A percentile compares a stretch with the other conserved stretches of the same genome.
Conservation (phyloP, 2,329 filamentous ascomycete genomes). For the Berkeleyomyces rouxiae region DNA sequence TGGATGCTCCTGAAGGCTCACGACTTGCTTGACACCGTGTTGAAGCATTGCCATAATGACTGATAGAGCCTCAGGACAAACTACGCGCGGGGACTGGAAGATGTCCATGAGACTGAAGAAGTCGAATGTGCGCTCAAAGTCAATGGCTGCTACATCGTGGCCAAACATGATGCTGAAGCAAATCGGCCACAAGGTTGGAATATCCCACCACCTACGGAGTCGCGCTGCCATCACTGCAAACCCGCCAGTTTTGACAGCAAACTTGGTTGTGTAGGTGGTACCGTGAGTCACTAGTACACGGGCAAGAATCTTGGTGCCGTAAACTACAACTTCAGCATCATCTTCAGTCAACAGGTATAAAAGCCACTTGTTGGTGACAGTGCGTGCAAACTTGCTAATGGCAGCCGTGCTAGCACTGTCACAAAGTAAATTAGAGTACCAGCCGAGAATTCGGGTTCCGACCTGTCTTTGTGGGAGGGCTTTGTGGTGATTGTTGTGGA, state of each 20-base stretch:
- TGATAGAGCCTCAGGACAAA: slow-evolving; percentile 60
- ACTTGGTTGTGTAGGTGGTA: slow-evolving; percentile 65
- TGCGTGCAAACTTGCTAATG: slow-evolving; percentile 77
- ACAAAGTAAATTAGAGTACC: slow-evolving; percentile 66
- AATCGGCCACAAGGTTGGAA: slow-evolving; percentile 69
- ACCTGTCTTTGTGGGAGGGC: slow-evolving; percentile 30
- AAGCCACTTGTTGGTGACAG: slow-evolving; percentile 94
- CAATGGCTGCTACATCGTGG: slow-evolving; percentile 56
- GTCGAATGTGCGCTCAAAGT: slow-evolving; percentile 59
- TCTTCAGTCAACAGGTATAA: slow-evolving; percentile 79
- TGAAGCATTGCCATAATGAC: slow-evolving; percentile 80
- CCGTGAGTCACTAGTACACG: slow-evolving; percentile 74
- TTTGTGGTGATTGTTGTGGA: neutral
- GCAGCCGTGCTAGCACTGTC: slow-evolving; percentile 49
- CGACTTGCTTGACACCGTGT: slow-evolving; percentile 57
- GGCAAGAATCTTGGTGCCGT: slow-evolving; percentile 68
- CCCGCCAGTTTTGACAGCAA: slow-evolving; percentile 66
- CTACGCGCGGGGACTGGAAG: slow-evolving; percentile 52
- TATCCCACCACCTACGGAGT: slow-evolving; percentile 76
- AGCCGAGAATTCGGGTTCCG: slow-evolving; percentile 55
- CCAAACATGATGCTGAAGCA: slow-evolving; percentile 83
- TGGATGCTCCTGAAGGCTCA: slow-evolving; percentile 43
- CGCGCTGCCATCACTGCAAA: slow-evolving; percentile 73
- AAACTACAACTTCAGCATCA: slow-evolving; percentile 64
- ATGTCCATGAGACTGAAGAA: slow-evolving; percentile 55